Base-by-base conservation (phyloP, 1,284 basidiomycete species). In the Taiwanofungus camphoratus region DNA sequence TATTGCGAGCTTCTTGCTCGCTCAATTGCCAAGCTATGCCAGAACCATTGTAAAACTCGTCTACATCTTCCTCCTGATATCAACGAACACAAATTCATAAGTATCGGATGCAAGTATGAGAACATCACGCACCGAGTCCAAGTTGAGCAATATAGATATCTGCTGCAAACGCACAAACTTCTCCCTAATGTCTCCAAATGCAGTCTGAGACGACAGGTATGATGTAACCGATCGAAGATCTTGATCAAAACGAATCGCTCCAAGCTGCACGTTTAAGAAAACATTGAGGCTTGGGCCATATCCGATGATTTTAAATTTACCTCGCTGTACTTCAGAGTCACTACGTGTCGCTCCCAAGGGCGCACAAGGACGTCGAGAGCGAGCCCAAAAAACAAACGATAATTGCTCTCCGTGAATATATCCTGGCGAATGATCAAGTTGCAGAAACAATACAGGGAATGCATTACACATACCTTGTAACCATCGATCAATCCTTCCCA, bases 211-310 rank as follows among this genome's bases (percentile, higher is more conserved):
- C 0, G 87, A 83, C 13, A 99, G 75, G 63, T 88, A 92, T 2
- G 81, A 76, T 11, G 81, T 82, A 47, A 98, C 77, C 2, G 87
- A 78, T 26, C 96, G 77, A 30, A 99, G 67, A 61, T 99, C 96
- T 22, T 89, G 82, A 58, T 99, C 96, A 61, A 97, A 96, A 12
- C 92, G 87, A 48, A 99, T 86, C 2, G 94, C 94, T n/a, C 96
- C 96, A 40, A 98, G 77, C 88, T 96, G 52, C 26, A 41, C 5
- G 13, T 16, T 39, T 12, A 37, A 9, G 35, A 36, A 29, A 15
- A 39, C 30, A 13, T 37, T 37, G 7, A 42, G 34, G 18, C 26
- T 11, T 11, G 16, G 29, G 29, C 20, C 7, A 36, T 8, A 9
- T 20, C 15, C 19, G n/a, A n/a, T n/a, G n/a, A 40, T 41, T 16